These are phyloP conservation scores for Tuber brumale DNA, from an alignment of 495 filamentous ascomycete species.

Conservation along the genomic window DNA sequence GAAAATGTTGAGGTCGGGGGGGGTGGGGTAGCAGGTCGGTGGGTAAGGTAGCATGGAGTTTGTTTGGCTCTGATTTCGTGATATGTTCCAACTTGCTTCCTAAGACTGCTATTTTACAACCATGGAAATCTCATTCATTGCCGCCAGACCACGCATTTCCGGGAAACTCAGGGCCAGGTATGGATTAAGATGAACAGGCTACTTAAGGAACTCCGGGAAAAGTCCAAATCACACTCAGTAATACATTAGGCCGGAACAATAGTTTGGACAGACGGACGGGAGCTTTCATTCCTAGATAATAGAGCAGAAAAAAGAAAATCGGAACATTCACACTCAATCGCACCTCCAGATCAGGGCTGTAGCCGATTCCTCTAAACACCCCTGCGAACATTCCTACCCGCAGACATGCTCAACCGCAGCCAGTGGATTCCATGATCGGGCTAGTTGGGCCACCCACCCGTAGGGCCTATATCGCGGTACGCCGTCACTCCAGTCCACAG, in stretches of 20 bases:
- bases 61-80: neutral
- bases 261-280: conserved; percentile 21
- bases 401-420: neutral
- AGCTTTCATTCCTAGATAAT: conserved; percentile 19
- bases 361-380: neutral
- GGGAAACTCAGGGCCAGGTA: neutral
- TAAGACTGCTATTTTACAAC: neutral
- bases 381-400: neutral
- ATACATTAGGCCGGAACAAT: neutral
- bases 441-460: conserved; percentile 15
- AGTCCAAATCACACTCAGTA: neutral
- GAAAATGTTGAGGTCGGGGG: neutral
- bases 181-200: neutral
- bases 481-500: neutral
- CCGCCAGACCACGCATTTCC: neutral
- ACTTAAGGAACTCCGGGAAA: neutral
- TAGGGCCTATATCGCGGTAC: conserved; percentile 16
- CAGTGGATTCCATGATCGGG: neutral
- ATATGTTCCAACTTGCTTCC: neutral
- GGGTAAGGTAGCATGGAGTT: neutral
- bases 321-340: neutral
- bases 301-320: conserved; percentile 18
- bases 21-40: too few relatives aligned
- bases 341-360: neutral
- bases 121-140: neutral